Evolutionary conservation across 2,329 filamentous ascomycete genomes (phyloP).

Genomic region (Colletotrichum ledebouriae): DNA sequence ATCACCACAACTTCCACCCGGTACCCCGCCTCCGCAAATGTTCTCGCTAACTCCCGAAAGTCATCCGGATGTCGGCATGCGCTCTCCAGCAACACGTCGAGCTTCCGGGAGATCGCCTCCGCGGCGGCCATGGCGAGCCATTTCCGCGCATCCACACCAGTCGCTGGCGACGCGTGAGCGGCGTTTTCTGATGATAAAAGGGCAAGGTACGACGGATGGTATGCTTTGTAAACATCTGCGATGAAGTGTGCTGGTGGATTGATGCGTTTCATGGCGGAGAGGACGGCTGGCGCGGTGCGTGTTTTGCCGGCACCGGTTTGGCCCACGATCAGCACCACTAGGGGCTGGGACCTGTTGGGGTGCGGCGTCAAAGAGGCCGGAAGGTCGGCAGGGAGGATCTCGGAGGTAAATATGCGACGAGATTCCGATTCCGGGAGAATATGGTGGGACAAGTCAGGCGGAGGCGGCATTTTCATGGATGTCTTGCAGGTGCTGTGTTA

Average conservation of each 20-base stretch:
- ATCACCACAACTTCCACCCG: constrained; percentile 56
- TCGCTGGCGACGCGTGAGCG: constrained; percentile 55
- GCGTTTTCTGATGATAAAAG: constrained; percentile 49
- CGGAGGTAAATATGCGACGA: constrained; percentile 48
- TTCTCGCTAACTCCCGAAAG: constrained; percentile 53
- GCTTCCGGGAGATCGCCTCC: constrained; percentile 49
- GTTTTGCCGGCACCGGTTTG: constrained; percentile 66
- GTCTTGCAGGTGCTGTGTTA: background rate
- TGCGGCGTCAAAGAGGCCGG: constrained; percentile 37
- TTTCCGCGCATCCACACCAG: constrained; percentile 56
- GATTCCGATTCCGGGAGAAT: constrained; percentile 50
- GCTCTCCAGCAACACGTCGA: constrained; percentile 59
- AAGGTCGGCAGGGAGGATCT: constrained; percentile 54
- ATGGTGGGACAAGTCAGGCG: constrained; percentile 50
- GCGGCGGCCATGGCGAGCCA: constrained; percentile 59
- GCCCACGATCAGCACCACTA: constrained; percentile 60
- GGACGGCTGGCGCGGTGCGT: constrained; percentile 56
- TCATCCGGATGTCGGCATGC: constrained; percentile 60
- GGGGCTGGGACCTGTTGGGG: constrained; percentile 45
- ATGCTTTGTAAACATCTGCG: constrained; percentile 63
- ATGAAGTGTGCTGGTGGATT: constrained; percentile 56
- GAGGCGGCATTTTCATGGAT: constrained; percentile 42
- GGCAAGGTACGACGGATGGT: constrained; percentile 58
- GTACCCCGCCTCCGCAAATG: constrained; percentile 54
- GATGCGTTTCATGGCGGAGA: constrained; percentile 48